phyloP scores from a whole-genome alignment of 148 eudicot genomes.

The Camellia lanceoleosa region DNA sequence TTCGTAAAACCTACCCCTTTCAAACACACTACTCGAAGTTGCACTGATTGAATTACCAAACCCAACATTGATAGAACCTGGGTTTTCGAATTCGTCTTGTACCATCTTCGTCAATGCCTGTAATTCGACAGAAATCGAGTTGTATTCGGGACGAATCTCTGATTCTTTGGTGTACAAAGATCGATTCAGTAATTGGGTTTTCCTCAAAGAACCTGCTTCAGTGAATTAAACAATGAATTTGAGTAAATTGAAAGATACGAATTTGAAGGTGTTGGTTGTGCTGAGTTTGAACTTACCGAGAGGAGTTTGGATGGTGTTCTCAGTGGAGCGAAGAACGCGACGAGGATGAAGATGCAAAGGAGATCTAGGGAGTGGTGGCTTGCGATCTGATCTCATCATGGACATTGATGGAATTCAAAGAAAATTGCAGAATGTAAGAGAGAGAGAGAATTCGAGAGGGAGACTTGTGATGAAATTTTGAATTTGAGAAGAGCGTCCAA shows the following conservation, averaged over 20 bases:
- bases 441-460: too few species aligned
- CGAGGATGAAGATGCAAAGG: constrained; percentile 66
- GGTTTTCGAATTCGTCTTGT: constrained; percentile 31
- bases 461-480: too few species aligned
- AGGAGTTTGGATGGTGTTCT: constrained; percentile 10
- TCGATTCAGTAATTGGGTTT: too few species aligned
- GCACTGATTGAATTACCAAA: background rate
- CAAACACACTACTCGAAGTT: constrained; percentile 38
- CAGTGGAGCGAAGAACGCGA: constrained; percentile 42
- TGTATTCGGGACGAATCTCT: constrained; percentile 46
- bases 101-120: constrained; percentile 59
- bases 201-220: too few species aligned
- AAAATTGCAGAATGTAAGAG: too few species aligned
- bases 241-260: too few species aligned
- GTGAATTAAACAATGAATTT: too few species aligned
- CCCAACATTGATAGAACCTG: background rate
- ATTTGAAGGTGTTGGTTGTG: too few species aligned
- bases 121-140: constrained; percentile 51
- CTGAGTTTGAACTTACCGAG: too few species aligned
- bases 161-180: background rate
- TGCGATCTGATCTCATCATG: constrained; percentile 56
- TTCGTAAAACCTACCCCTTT: constrained; percentile 74
- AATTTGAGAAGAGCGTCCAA: too few species aligned
- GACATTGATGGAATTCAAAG: constrained; percentile 10
- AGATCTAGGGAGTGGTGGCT: constrained; percentile 68